Conservation (phyloP, 805 yeast species). For the Teunomyces barrocoloradensis region DNA sequence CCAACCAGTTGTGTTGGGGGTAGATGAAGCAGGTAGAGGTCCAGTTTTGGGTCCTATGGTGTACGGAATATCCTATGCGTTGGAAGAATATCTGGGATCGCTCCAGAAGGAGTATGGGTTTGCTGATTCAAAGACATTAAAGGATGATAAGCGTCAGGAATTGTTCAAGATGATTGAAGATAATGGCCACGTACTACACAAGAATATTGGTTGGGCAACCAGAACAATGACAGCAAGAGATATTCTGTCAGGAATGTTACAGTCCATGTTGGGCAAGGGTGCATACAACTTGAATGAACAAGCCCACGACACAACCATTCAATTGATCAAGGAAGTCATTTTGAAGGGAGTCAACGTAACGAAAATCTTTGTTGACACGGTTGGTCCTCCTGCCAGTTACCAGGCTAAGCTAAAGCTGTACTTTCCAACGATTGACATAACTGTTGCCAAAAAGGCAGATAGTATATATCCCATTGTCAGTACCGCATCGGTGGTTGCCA, state of each 20-base stretch:
- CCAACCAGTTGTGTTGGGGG: constrained; percentile 66
- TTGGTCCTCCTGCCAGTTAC: constrained; percentile 89
- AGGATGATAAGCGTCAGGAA: constrained; percentile 63
- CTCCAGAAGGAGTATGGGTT: constrained; percentile 65
- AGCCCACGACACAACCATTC: constrained; percentile 93
- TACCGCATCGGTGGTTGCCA: constrained; percentile 93
- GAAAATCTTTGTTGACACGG: constrained; percentile 89
- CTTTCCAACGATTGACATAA: constrained; percentile 70
- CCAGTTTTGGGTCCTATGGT: constrained; percentile 99
- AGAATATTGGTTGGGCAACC: constrained; percentile 83
- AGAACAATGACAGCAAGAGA: constrained; percentile 83
- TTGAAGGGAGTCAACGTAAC: constrained; percentile 59
- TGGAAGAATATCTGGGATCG: constrained; percentile 46
- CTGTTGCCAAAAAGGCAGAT: constrained; percentile 95
- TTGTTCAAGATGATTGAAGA: constrained; percentile 60
- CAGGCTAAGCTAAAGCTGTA: constrained; percentile 65
- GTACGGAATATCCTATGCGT: constrained; percentile 81
- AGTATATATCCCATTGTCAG: constrained; percentile 88
- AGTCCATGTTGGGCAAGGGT: constrained; percentile 47
- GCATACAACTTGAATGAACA: constrained; percentile 84
- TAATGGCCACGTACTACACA: constrained; percentile 39
- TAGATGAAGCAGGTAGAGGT: constrained; percentile 98
- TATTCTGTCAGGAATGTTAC: constrained; percentile 84
- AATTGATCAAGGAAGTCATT: constrained; percentile 63
- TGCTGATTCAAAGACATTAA: constrained; percentile 89